These are phyloP conservation scores for Trichoderma sp. DNA, from an alignment of 2,329 filamentous ascomycete genomes.

Conservation along the genomic window DNA sequence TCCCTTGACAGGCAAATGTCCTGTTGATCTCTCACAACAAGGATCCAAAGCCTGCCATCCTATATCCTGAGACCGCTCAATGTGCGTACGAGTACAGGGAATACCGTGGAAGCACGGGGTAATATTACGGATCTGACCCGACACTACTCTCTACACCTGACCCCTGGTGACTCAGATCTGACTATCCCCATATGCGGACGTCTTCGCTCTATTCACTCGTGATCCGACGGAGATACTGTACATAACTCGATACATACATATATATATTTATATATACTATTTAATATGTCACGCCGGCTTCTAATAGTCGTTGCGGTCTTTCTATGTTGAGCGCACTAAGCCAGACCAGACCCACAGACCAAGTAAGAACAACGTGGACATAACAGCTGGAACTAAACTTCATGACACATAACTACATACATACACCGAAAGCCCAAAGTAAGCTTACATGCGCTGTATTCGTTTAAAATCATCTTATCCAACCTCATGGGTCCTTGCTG, in stretches of 20 bases:
- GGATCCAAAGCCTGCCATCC: neutral
- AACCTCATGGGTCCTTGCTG: neutral
- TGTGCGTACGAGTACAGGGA: neutral
- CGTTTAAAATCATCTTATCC: slow-evolving; percentile 4
- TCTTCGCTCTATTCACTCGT: neutral
- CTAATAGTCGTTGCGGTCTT: neutral
- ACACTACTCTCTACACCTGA: neutral
- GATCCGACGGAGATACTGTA: neutral
- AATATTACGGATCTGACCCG: neutral
- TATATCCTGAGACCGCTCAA: neutral
- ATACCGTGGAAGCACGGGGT: neutral
- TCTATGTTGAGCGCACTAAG: neutral
- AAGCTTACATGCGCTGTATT: slow-evolving; percentile 13
- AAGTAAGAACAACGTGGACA: neutral
- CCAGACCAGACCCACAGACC: neutral
- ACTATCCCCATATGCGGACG: neutral
- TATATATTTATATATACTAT: neutral
- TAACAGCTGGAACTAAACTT: neutral
- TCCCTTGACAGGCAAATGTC: neutral
- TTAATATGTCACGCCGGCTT: neutral
- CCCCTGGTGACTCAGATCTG: neutral
- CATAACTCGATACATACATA: neutral
- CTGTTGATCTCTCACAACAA: neutral
- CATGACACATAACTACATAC: neutral
- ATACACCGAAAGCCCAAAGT: neutral